Evolutionary conservation across 805 yeast genomes (phyloP), one percentile per base, ranked within the genome.

Genomic region (Diddensiella santjacobensis): DNA sequence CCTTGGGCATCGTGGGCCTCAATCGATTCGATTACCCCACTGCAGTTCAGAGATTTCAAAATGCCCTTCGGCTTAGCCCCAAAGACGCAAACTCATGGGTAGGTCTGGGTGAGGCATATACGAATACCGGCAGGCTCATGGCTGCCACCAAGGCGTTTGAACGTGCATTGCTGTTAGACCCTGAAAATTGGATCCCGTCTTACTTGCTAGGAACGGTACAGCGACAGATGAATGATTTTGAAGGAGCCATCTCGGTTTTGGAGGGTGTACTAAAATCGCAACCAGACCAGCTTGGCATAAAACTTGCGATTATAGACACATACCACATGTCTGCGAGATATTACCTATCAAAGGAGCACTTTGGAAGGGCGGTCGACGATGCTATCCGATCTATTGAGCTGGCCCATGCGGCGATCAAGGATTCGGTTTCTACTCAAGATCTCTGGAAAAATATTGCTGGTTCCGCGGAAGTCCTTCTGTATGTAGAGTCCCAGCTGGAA

Each of bases 51-150:
- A 81, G 86, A 78, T 89, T 87, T 61, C 99, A 93, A 65, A 77
- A 81, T 22, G 89, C 96, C 1, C 71, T 93, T 42, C 74, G 97
- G 52, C 69, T 84, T 54, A 71, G 81, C 38, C 70, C 84, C 0
- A 54, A 60, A 45, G 97, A 93, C 65, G 63, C 78, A 1, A 83
- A 86, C 54, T 83, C 96, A 1, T 91, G 98, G 97, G 72, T 85
- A 23, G 96, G 96, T 0, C 70, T 93, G n/a, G 99, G 99, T n/a
- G 98, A 93, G 63, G 91, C 96, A 0, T 93, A 93, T 64, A 71
- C 77, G 47, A 78, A 81, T 22, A 80, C 93, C 64, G 99, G 99
- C 1, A 74, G 96, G 52, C 70, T 83, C 39, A 90, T 87, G 48
- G 95, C 98, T 2, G 87, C 96, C 0, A 72, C 78, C 6, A 89